phyloP scores from a whole-genome alignment of 805 yeast species.

The Danielozyma ontarioensis region DNA sequence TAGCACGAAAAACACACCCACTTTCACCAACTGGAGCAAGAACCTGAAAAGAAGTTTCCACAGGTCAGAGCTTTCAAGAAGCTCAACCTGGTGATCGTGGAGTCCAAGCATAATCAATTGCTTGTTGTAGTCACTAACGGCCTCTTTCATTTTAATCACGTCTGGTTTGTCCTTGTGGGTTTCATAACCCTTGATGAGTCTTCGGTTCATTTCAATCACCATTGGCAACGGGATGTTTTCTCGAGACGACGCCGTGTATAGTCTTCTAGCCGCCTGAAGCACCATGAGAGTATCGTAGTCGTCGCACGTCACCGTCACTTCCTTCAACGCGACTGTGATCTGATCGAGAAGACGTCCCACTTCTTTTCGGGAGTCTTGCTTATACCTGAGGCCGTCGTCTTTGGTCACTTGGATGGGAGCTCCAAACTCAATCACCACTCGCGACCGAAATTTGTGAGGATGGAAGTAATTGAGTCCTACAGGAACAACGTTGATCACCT shows the following conservation, averaged over 20 bases:
- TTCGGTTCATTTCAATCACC: conserved; percentile 85
- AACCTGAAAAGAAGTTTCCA: conserved; percentile 48
- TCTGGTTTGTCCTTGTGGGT: conserved; percentile 67
- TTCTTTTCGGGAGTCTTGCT: conserved; percentile 64
- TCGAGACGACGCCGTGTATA: conserved; percentile 73
- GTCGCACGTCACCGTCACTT: conserved; percentile 85
- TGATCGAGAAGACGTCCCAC: conserved; percentile 66
- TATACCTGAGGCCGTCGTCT: conserved; percentile 59
- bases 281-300: conserved; percentile 88
- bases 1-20: conserved; percentile 51
- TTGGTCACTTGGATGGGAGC: conserved; percentile 64
- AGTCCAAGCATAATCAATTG: conserved; percentile 43
- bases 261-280: conserved; percentile 85
- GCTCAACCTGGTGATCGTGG: conserved; percentile 57
- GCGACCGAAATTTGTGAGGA: conserved; percentile 89
- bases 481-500: conserved; percentile 84
- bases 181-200: conserved; percentile 78
- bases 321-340: conserved; percentile 66
- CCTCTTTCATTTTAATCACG: conserved; percentile 53
- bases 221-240: conserved; percentile 72
- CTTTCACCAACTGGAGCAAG: conserved; percentile 50
- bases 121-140: conserved; percentile 67
- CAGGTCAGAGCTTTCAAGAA: conserved; percentile 47
- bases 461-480: conserved; percentile 98
- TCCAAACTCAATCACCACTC: conserved; percentile 95